phyloP scores from a whole-genome alignment of 768 basidiomycete species.

The Mycena amicta region DNA sequence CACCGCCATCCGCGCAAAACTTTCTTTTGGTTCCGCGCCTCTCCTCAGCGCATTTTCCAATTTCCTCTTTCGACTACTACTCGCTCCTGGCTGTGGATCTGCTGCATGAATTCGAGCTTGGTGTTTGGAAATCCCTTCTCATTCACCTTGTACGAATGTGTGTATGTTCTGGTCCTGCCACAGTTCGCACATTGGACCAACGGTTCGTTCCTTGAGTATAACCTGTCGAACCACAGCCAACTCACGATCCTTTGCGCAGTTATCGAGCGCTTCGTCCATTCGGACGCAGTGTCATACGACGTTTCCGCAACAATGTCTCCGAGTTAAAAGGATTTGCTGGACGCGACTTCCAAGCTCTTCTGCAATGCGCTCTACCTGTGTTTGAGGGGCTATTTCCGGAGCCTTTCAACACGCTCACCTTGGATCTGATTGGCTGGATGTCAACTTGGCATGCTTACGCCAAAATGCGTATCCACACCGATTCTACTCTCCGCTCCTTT shows the following conservation, averaged over 20 bases:
- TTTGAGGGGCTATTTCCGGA: background rate
- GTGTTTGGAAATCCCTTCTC: background rate
- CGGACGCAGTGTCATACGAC: background rate
- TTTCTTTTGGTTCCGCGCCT: background rate
- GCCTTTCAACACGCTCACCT: background rate
- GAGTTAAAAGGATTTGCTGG: background rate
- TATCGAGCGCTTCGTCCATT: background rate
- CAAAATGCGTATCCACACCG: background rate
- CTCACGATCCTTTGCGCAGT: background rate
- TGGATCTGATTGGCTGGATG: background rate
- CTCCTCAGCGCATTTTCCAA: background rate
- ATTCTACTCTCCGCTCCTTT: background rate
- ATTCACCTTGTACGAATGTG: background rate
- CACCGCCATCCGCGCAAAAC: background rate
- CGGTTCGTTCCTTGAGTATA: too few species aligned
- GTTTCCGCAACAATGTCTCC: background rate
- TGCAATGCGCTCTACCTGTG: background rate
- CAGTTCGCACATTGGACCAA: background rate
- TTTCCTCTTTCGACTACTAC: background rate
- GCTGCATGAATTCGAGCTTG: background rate
- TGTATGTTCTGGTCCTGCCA: background rate
- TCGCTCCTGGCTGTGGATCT: background rate
- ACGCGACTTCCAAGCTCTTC: background rate
- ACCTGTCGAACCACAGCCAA: too few species aligned
- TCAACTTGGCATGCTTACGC: background rate